Percentiles rank a stretch among this genome's conserved stretches.
phyloP scores from a whole-genome alignment of 1,284 basidiomycete genomes.

The Trichosporon sp. region DNA sequence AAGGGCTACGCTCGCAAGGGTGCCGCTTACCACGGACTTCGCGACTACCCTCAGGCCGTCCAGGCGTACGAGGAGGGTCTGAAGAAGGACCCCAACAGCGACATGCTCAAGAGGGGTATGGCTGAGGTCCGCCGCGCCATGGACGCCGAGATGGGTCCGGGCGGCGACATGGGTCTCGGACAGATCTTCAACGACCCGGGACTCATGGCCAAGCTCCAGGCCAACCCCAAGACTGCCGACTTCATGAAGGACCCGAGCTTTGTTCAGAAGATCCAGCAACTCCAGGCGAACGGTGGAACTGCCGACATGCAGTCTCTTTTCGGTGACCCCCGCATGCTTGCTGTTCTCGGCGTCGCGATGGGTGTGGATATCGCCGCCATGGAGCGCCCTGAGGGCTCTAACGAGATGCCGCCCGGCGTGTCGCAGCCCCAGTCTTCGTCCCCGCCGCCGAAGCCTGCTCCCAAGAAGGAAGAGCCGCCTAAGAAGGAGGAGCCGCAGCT shows the following conservation, averaged over 20 bases:
- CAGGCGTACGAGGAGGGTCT: constrained; percentile 62
- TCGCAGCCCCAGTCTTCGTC: constrained; percentile 13
- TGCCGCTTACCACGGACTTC: constrained; percentile 83
- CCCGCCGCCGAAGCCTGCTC: constrained; percentile 39
- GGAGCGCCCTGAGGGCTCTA: constrained; percentile 74
- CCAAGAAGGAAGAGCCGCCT: constrained; percentile 48
- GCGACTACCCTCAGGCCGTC: constrained; percentile 75
- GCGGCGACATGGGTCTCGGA: constrained; percentile 56
- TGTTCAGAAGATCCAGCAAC: constrained; percentile 55
- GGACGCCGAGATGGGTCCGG: constrained; percentile 39
- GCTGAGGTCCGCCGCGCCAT: constrained; percentile 73
- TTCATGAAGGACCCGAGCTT: constrained; percentile 78
- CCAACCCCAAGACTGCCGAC: constrained; percentile 77
- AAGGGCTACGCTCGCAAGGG: constrained; percentile 93
- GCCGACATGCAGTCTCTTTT: constrained; percentile 50
- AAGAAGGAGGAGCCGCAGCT: constrained; percentile 59
- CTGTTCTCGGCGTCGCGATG: constrained; percentile 84
- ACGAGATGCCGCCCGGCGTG: constrained; percentile 66
- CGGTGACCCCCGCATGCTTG: constrained; percentile 83
- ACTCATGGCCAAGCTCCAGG: constrained; percentile 72
- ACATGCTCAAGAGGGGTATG: constrained; percentile 76
- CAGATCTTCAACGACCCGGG: constrained; percentile 82
- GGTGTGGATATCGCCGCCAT: constrained; percentile 89
- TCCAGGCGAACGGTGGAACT: constrained; percentile 47
- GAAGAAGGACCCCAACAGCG: constrained; percentile 68